phyloP scores from a whole-genome alignment of 2,329 filamentous ascomycete genomes.

The Aspergillus neoniger region DNA sequence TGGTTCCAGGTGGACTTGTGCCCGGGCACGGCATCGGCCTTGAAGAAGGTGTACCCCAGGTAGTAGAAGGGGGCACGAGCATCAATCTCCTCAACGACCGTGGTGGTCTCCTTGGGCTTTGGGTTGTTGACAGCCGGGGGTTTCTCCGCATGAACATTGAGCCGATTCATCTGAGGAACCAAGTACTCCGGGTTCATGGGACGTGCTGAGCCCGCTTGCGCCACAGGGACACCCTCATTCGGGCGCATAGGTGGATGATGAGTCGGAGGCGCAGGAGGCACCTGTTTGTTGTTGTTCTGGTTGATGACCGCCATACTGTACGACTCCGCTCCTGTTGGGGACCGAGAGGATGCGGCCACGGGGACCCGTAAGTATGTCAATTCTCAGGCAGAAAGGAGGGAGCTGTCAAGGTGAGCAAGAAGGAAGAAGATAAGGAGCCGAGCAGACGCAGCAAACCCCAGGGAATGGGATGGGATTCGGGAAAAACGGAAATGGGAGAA shows the following conservation, averaged over 20 bases:
- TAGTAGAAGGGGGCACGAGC: slow-evolving; percentile 27
- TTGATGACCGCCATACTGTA: slow-evolving; percentile 22
- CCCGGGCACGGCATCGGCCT: slow-evolving; percentile 32
- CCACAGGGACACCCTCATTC: slow-evolving; percentile 16
- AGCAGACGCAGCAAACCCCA: neutral
- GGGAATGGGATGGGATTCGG: neutral
- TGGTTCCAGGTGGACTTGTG: slow-evolving; percentile 35
- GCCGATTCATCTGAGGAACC: slow-evolving; percentile 21
- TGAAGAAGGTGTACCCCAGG: slow-evolving; percentile 39
- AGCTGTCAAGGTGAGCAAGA: neutral
- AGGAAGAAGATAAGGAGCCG: neutral
- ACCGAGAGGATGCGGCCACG: neutral
- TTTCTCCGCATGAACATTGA: slow-evolving; percentile 18
- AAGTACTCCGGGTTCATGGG: slow-evolving; percentile 17
- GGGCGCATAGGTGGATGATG: slow-evolving; percentile 19
- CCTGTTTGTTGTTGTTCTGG: slow-evolving; percentile 17
- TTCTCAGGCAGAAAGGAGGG: neutral
- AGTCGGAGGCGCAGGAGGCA: slow-evolving; percentile 20
- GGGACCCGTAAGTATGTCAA: neutral
- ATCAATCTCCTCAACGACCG: slow-evolving; percentile 11
- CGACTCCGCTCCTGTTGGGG: neutral
- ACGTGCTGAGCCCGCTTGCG: slow-evolving; percentile 11
- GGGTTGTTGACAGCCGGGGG: slow-evolving; percentile 1
- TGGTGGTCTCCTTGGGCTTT: slow-evolving; percentile 8
- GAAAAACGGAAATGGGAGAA: neutral